Evolutionary conservation across 768 basidiomycete genomes (phyloP), one percentile per base, ranked within the genome.

Genomic region (Grammothele lineata): DNA sequence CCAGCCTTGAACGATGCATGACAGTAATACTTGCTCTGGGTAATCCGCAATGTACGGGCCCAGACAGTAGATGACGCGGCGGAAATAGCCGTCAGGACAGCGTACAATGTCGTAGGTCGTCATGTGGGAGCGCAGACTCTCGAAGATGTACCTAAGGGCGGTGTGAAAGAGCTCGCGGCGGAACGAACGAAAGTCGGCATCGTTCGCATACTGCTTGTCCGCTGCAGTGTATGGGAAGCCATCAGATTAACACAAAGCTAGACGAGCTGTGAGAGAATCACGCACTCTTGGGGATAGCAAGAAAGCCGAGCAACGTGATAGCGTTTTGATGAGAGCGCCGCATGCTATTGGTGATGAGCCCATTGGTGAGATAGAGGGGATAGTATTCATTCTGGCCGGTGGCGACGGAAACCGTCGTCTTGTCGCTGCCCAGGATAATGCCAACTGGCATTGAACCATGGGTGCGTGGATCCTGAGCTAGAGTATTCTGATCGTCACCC

Each of bases 241-340:
- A 15, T 19, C 18, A 40, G 23, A 15, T 25, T 5, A 15, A 5
- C 10, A 3, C 22, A 18, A 37, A 24, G 15, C 9, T 19, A 11
- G 43, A 15, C 30, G 15, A 15, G 30, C 57, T 35, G n/a, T n/a
- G n/a, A n/a, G n/a, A n/a, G n/a, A n/a, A n/a, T n/a, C n/a, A n/a
- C n/a, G n/a, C 43, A 68, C 66, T 48, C 55, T 68, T 66, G 12
- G 65, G 62, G 27, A 68, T 65, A 3, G 61, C 46, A 1, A 67
- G 48, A 42, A 67, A 69, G 0, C 37, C 54, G 0, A 60, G 21
- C 1, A 57, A 11, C 0, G 45, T 36, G 2, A 63, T 35, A 1
- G 51, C 56, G 24, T 57, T 42, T 2, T 50, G 38, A 17, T 63
- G 62, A 0, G 57, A 60, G 14, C 60, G 35, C 0, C 54, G 48